These are phyloP conservation scores for Skeletonema costatum DNA, from an alignment of 108 stramenopile genomes.

Conservation along the genomic window DNA sequence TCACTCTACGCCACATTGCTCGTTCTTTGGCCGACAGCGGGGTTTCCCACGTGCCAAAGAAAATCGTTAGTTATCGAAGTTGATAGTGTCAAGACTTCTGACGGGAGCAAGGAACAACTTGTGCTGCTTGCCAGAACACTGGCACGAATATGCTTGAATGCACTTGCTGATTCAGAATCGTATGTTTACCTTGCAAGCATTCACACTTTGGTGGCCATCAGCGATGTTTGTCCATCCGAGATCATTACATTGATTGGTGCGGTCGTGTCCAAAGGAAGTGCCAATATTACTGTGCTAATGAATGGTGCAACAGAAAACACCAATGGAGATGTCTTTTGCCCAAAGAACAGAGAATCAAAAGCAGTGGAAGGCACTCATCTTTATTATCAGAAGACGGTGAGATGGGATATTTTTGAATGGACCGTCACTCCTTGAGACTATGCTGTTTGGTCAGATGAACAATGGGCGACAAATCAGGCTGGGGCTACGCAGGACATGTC, in stretches of 20 bases:
- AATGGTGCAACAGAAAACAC: not conserved
- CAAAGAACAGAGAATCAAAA: slow-evolving; percentile 79
- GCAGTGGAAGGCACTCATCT: slow-evolving; percentile 76
- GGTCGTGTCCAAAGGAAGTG: slow-evolving; percentile 42
- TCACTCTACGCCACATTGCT: slow-evolving; percentile 67
- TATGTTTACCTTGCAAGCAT: slow-evolving; percentile 89
- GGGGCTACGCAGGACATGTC: slow-evolving; percentile 2
- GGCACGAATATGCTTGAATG: slow-evolving; percentile 49
- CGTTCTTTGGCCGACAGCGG: slow-evolving; percentile 42
- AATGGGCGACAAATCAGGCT: not conserved
- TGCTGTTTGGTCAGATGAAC: slow-evolving; percentile 56
- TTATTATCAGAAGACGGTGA: slow-evolving; percentile 72
- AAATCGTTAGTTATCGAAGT: slow-evolving; percentile 21
- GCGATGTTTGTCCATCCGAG: slow-evolving; percentile 56
- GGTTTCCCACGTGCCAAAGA: slow-evolving; percentile 1
- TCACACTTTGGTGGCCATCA: slow-evolving; percentile 75
- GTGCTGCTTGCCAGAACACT: slow-evolving; percentile 30
- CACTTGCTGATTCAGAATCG: slow-evolving; percentile 80
- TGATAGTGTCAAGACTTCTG: not conserved
- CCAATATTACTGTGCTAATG: slow-evolving; percentile 12
- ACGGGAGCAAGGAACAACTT: slow-evolving; percentile 9
- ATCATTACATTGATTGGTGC: slow-evolving; percentile 59
- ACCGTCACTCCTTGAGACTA: slow-evolving; percentile 47
- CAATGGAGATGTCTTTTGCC: slow-evolving; percentile 20
- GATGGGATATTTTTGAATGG: slow-evolving; percentile 54